A percentile compares a stretch with the other conserved stretches of the same genome.
Evolutionary conservation across 2,329 filamentous ascomycete genomes (phyloP).

Genomic region (Cryphonectria nitschkei): DNA sequence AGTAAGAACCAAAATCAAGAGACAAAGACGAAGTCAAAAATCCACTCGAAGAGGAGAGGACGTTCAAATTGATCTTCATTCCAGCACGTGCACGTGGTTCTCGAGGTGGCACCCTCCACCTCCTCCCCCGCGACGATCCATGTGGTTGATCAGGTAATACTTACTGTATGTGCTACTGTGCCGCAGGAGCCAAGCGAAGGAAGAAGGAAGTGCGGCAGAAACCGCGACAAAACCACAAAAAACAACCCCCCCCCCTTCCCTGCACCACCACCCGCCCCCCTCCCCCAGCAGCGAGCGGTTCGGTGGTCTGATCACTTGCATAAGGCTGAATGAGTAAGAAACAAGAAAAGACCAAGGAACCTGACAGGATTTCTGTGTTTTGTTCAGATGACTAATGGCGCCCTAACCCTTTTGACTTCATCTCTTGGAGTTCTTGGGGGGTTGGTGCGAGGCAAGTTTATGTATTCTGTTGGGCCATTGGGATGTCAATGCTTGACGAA

Average conservation of each 20-base stretch:
- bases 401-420: slow-evolving; percentile 17
- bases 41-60: background rate
- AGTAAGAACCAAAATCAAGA: background rate
- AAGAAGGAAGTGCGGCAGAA: background rate
- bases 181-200: background rate
- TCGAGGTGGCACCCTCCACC: too few species aligned
- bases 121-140: background rate
- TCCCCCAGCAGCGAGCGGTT: background rate
- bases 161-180: background rate
- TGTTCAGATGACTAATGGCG: slow-evolving; percentile 2
- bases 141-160: background rate
- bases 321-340: background rate
- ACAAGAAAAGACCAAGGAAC: background rate
- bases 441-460: too few species aligned
- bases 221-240: too few species aligned
- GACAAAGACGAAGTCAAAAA: too few species aligned
- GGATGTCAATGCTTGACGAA: too few species aligned
- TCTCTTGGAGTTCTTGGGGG: background rate
- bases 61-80: background rate
- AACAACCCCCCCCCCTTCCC: too few species aligned
- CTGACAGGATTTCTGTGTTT: background rate
- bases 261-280: too few species aligned
- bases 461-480: too few species aligned
- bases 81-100: background rate
- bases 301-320: background rate